Conservation (phyloP, 2,329 filamentous ascomycete species). For the Cordyceps farinosa region DNA sequence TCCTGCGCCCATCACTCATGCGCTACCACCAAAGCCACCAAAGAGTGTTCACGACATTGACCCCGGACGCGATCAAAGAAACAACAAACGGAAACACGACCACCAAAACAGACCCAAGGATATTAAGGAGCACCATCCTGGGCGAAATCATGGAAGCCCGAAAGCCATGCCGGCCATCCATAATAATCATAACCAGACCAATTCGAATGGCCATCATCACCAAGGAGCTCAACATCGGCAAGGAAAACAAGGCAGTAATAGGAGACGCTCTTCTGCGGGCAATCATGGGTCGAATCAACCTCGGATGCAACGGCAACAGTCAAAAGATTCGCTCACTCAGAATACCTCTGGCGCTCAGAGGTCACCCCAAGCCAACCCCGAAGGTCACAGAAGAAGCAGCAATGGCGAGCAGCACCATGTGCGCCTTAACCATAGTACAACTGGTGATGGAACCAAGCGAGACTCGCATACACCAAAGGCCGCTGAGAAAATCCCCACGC, state of each 20-base stretch:
- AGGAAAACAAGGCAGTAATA: background rate
- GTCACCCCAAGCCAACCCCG: background rate
- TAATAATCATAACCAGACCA: background rate
- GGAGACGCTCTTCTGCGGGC: background rate
- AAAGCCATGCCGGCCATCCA: background rate
- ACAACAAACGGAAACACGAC: slow-evolving; percentile 15
- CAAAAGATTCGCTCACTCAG: background rate
- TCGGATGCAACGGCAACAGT: slow-evolving; percentile 6
- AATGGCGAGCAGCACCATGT: background rate
- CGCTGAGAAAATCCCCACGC: background rate
- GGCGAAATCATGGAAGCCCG: slow-evolving; percentile 4
- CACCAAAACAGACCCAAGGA: slow-evolving; percentile 13
- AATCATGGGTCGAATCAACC: slow-evolving; percentile 5
- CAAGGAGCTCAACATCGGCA: background rate
- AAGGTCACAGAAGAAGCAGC: slow-evolving; percentile 1
- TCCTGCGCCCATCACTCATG: background rate
- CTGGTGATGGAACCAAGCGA: background rate
- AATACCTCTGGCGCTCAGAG: background rate
- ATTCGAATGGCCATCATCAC: background rate
- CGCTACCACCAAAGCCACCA: slow-evolving; percentile 16
- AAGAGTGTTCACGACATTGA: slow-evolving; percentile 17
- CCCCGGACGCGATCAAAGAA: slow-evolving; percentile 9
- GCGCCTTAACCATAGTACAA: background rate
- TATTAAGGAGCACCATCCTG: slow-evolving; percentile 15
- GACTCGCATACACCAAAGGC: background rate